Evolutionary conservation across 2,329 filamentous ascomycete species (phyloP).

Genomic region (Tetracladium maxilliforme): DNA sequence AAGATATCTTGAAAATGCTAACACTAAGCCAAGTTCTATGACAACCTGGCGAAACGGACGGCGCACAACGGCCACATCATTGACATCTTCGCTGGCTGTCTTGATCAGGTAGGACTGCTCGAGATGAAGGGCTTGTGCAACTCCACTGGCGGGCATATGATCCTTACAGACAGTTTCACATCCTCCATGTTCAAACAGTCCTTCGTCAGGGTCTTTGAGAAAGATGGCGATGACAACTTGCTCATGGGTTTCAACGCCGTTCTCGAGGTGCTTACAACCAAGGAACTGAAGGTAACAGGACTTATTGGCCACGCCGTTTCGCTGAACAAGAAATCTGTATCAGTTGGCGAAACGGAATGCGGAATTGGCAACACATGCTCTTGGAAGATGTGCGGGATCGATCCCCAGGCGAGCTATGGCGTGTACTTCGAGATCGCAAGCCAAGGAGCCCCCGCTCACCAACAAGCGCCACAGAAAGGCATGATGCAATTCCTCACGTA

Average conservation of each 20-base stretch:
- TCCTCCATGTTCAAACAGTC: slow-evolving; percentile 99
- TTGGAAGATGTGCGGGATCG: slow-evolving; percentile 99
- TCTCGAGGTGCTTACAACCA: slow-evolving; percentile 89
- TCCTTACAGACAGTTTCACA: slow-evolving; percentile 94
- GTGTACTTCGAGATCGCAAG: slow-evolving; percentile 97
- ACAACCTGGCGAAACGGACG: slow-evolving; percentile 81
- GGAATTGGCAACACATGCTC: slow-evolving; percentile 97
- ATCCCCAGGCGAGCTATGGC: slow-evolving; percentile 84
- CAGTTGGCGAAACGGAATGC: slow-evolving; percentile 93
- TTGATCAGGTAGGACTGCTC: slow-evolving; percentile 90
- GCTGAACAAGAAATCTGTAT: slow-evolving; percentile 94
- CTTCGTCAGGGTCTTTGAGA: slow-evolving; percentile 92
- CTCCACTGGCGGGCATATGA: slow-evolving; percentile 95
- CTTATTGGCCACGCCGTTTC: slow-evolving; percentile 94
- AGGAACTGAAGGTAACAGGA: slow-evolving; percentile 95
- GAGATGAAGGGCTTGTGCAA: slow-evolving; percentile 98
- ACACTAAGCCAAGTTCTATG: slow-evolving; percentile 62
- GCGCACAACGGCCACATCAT: slow-evolving; percentile 96
- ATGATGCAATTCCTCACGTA: slow-evolving; percentile 98
- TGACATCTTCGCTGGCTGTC: slow-evolving; percentile 92
- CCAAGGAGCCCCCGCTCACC: slow-evolving; percentile 76
- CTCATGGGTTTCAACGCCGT: slow-evolving; percentile 98
- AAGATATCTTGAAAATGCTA: background rate
- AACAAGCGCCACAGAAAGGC: slow-evolving; percentile 77
- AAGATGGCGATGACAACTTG: slow-evolving; percentile 86